phyloP scores from a whole-genome alignment of 805 yeast species.

The Yamadazyma phyllophila region DNA sequence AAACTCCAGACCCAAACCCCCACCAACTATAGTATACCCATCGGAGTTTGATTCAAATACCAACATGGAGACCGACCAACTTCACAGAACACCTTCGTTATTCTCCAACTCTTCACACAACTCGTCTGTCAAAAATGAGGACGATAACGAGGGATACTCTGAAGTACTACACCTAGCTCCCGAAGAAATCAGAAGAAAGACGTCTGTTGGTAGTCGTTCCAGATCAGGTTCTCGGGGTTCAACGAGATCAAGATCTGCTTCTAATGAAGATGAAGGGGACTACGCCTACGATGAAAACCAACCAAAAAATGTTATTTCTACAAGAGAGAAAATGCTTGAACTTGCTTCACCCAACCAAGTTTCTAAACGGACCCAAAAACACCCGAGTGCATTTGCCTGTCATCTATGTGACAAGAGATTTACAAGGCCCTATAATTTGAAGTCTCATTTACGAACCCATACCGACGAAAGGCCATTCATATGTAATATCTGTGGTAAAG shows the following conservation, averaged over 20 bases:
- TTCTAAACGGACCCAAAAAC: constrained; percentile 60
- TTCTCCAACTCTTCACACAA: constrained; percentile 47
- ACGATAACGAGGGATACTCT: constrained; percentile 7
- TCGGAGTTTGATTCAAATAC: constrained; percentile 10
- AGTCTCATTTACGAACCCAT: constrained; percentile 89
- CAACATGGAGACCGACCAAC: constrained; percentile 9
- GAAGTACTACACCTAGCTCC: constrained; percentile 22
- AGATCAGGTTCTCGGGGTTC: constrained; percentile 23
- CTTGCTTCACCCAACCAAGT: constrained; percentile 58
- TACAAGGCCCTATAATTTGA: constrained; percentile 89
- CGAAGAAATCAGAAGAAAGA: constrained; percentile 43
- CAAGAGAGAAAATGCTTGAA: constrained; percentile 61
- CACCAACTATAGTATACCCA: constrained; percentile 13
- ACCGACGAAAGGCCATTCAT: constrained; percentile 78
- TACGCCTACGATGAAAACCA: constrained; percentile 6
- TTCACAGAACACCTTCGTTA: constrained; percentile 50
- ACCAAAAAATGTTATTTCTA: constrained; percentile 20
- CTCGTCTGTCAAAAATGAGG: constrained; percentile 8
- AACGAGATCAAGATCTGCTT: constrained; percentile 6
- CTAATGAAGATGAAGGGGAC: constrained; percentile 20
- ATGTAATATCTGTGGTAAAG: constrained; percentile 73
- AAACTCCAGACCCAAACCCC: constrained; percentile 9
- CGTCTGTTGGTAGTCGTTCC: constrained; percentile 23
- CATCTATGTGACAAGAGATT: constrained; percentile 81
- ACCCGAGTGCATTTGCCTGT: constrained; percentile 75